Evolutionary conservation across 257 asterid species (phyloP).

Genomic region (Catharanthus roseus): DNA sequence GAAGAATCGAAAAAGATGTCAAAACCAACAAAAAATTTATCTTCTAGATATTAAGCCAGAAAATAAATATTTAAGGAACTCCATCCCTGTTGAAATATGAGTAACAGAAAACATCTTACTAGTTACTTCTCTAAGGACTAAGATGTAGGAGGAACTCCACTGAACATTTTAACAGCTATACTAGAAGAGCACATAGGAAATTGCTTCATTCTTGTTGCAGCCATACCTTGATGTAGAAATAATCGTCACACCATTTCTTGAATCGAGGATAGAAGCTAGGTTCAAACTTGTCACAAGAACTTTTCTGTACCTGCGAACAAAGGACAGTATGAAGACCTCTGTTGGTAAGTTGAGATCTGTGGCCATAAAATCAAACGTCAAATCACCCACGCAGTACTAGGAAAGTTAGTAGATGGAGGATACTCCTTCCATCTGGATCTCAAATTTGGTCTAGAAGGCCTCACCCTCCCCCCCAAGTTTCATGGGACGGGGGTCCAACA

Average conservation of each 20-base stretch:
- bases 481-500: not conserved
- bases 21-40: no score
- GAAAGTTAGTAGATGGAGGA: not conserved
- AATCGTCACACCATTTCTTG: constrained; percentile 99
- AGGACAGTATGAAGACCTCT: constrained; percentile 9
- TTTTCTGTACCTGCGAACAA: constrained; percentile 68
- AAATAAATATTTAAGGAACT: not conserved
- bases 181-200: not conserved
- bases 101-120: not conserved
- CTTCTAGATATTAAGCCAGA: no score
- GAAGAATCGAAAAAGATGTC: no score
- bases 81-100: not conserved
- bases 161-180: not conserved
- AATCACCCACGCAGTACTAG: not conserved
- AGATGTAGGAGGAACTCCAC: not conserved
- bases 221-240: constrained; percentile 81
- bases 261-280: constrained; percentile 82
- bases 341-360: not conserved
- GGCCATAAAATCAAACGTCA: not conserved
- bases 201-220: not conserved
- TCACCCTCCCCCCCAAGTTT: no score
- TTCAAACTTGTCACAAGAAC: constrained; percentile 85
- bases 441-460: not conserved
- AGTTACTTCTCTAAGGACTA: no score
- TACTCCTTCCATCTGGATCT: not conserved